Evolutionary conservation across 305 asterid genomes (phyloP).

Genomic region (Fraxinus paxiana): DNA sequence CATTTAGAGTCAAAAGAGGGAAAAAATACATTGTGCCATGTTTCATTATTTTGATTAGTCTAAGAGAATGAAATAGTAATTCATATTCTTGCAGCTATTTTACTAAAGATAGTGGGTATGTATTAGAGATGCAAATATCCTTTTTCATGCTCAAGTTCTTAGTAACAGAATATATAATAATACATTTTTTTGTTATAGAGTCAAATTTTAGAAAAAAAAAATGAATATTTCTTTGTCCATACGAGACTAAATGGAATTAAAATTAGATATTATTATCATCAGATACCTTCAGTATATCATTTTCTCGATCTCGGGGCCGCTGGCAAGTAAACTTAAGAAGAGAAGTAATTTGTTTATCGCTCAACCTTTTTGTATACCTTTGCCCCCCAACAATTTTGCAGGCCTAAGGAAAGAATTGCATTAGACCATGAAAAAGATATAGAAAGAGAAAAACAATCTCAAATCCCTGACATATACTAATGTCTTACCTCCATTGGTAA

Average conservation of each 20-base stretch:
- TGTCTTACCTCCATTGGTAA: slow-evolving; percentile 90
- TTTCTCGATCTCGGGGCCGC: slow-evolving; percentile 89
- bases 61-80: background rate
- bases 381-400: slow-evolving; percentile 98
- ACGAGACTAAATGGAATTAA: background rate
- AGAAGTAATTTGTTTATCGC: slow-evolving; percentile 92
- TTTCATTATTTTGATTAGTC: background rate
- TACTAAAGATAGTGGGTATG: background rate
- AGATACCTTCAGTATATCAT: slow-evolving; percentile 74
- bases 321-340: slow-evolving; percentile 94
- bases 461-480: background rate
- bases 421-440: slow-evolving; percentile 10
- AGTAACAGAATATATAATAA: background rate
- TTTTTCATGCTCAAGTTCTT: background rate
- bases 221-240: background rate
- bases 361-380: slow-evolving; percentile 84
- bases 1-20: background rate
- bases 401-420: slow-evolving; percentile 44
- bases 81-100: background rate
- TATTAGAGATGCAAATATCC: background rate
- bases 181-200: background rate
- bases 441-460: background rate
- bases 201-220: no score
- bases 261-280: background rate
- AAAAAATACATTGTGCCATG: background rate